Evolutionary conservation across 2,329 filamentous ascomycete species (phyloP), one percentile per base, ranked within the genome.

Genomic region (Cadophora malorum): DNA sequence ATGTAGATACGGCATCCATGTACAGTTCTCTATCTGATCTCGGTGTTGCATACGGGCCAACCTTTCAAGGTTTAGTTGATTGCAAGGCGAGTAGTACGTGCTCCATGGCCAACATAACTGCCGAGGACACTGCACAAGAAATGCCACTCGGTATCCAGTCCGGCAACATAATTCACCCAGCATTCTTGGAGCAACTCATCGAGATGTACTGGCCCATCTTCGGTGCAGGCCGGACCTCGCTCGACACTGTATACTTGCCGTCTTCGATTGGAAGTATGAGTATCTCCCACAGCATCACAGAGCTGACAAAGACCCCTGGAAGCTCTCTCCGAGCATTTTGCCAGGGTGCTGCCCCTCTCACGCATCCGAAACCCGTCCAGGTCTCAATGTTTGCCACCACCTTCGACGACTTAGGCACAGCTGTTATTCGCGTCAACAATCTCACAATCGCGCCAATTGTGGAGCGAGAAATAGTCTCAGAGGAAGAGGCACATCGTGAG

Each of bases 11-110:
- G 53, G 66, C 72, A 2, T 74, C 77, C 45, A 78, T 88, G 69
- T 88, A 88, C 65, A 77, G 83, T 6, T 73, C 77, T 5, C 80
- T 88, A 12, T 75, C 79, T 0, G 79, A 82, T 6, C 75, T 84
- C 25, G 85, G 85, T 0, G 83, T 85, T 0, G 76, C 78, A 2
- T 87, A 87, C 67, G 85, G 85, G 0, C 76, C 82, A 1, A 80
- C 80, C 0, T 87, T 88, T 77, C 84, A 85, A 72, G 82, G 84
- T 4, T 73, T 88, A 19, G 77, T 77, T 50, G 79, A 83, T 63
- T 84, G 83, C 71, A 78, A 78, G 35, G 81, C 83, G 10, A 80
- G 77, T 10, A 73, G 73, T 21, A 64, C 28, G 4, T 75, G 73
- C 28, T 77, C 78, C 0, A 70, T 75, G 5, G 80, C 78, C 2